phyloP scores from a whole-genome alignment of 495 filamentous ascomycete genomes.

The Lepidopterella palustris region DNA sequence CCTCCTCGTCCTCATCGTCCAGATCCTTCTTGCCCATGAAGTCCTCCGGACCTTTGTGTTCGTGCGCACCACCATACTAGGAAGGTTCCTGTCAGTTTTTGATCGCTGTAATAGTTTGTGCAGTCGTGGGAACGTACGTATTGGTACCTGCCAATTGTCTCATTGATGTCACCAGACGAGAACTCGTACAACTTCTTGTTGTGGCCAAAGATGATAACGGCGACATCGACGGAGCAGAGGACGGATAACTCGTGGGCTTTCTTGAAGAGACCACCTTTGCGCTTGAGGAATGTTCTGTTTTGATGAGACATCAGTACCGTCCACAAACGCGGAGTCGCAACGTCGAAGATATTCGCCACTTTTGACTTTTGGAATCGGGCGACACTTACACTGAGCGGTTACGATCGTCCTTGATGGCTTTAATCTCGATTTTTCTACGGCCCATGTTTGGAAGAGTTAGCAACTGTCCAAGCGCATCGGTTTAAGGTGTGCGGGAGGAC shows the following conservation, averaged over 20 bases:
- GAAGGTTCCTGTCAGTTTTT: constrained; percentile 11
- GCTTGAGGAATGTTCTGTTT: constrained; percentile 88
- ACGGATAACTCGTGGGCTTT: constrained; percentile 98
- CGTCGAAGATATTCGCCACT: no score
- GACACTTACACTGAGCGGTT: constrained; percentile 95
- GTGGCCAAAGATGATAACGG: constrained; percentile 94
- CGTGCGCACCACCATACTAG: constrained; percentile 85
- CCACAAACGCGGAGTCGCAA: neutral
- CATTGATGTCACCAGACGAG: constrained; percentile 87
- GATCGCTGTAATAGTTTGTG: constrained; percentile 5
- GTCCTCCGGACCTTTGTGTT: constrained; percentile 92
- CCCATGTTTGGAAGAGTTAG: constrained; percentile 47
- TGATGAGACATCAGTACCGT: constrained; percentile 10
- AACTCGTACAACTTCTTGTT: constrained; percentile 99
- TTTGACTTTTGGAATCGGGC: no score
- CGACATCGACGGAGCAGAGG: constrained; percentile 95
- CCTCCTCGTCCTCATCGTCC: constrained; percentile 82
- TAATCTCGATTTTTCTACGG: constrained; percentile 91
- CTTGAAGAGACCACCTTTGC: constrained; percentile 98
- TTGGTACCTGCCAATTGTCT: constrained; percentile 78
- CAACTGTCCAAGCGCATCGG: neutral
- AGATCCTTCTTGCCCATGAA: constrained; percentile 79
- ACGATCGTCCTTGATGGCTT: constrained; percentile 98
- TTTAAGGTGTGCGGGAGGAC: neutral
- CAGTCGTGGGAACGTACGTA: constrained; percentile 55